Percentiles rank a stretch among this genome's conserved stretches.
These are phyloP conservation scores for Chloranthus sessilifolius DNA, from an alignment of 164 flowering plant species.

Conservation along the genomic window DNA sequence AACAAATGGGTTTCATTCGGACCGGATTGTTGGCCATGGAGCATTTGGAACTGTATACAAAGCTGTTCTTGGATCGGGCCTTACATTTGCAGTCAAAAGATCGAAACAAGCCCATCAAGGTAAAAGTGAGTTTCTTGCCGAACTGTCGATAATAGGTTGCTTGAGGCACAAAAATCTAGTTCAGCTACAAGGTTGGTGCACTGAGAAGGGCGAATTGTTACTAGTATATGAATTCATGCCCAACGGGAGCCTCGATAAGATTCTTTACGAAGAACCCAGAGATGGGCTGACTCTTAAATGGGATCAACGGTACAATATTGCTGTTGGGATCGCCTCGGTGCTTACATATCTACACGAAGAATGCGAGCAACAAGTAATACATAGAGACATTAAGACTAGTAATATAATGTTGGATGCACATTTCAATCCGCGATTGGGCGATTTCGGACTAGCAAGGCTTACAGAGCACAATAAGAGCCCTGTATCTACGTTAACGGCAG, in stretches of 20 bases:
- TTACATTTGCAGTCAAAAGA: constrained; percentile 26
- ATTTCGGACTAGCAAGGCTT: constrained; percentile 86
- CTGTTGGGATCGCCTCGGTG: constrained; percentile 73
- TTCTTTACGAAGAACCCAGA: constrained; percentile 44
- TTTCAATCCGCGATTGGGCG: constrained; percentile 75
- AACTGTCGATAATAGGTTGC: constrained; percentile 68
- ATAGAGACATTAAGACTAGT: constrained; percentile 83
- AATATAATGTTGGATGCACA: constrained; percentile 71
- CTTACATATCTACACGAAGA: constrained; percentile 74
- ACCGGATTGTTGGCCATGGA: constrained; percentile 24
- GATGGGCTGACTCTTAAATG: constrained; percentile 36
- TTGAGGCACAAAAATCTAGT: constrained; percentile 86
- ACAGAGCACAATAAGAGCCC: constrained; percentile 93
- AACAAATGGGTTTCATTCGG: constrained; percentile 26
- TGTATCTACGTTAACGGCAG: constrained; percentile 84
- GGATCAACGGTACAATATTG: constrained; percentile 59
- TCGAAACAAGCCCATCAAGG: constrained; percentile 64
- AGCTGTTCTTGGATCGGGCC: constrained; percentile 15
- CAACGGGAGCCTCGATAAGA: constrained; percentile 71
- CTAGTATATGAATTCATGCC: constrained; percentile 93
- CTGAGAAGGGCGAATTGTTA: constrained; percentile 70
- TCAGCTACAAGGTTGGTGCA: constrained; percentile 94
- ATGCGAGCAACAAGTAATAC: constrained; percentile 93
- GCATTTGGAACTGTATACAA: constrained; percentile 30
- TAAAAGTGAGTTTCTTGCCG: constrained; percentile 67